Evolutionary conservation across 352 stramenopile species (phyloP).

Genomic region (Phytopythium helicoides): DNA sequence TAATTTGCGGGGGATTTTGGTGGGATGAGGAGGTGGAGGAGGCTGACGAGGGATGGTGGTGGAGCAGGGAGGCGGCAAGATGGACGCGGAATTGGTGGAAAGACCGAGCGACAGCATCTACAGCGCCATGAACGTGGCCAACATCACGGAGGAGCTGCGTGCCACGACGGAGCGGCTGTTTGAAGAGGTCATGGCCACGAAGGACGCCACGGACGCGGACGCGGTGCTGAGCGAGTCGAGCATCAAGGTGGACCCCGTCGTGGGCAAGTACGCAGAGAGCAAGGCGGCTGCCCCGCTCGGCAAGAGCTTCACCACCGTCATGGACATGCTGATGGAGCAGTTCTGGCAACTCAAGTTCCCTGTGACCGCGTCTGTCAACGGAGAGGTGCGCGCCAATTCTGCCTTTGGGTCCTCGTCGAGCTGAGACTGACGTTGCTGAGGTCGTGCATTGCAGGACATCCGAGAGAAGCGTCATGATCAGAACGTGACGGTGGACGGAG

Average conservation of each 20-base stretch:
- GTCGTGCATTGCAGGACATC: not conserved
- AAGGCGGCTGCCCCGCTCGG: not conserved
- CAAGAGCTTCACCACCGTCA: too few relatives aligned
- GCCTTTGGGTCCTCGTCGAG: too few relatives aligned
- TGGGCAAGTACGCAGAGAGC: not conserved
- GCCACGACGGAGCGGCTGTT: constrained; percentile 1
- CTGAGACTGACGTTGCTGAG: too few relatives aligned
- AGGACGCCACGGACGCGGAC: not conserved
- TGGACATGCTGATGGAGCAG: not conserved
- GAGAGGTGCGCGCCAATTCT: too few relatives aligned
- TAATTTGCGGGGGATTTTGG: too few relatives aligned
- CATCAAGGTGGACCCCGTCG: constrained; percentile 1
- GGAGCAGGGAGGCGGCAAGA: too few relatives aligned
- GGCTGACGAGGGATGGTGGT: too few relatives aligned
- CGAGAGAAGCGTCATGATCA: not conserved
- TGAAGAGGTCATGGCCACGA: not conserved
- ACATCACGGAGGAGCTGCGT: not conserved
- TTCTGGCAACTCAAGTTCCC: not conserved
- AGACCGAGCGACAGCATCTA: too few relatives aligned
- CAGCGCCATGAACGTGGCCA: too few relatives aligned
- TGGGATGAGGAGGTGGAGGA: too few relatives aligned
- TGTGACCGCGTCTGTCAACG: too few relatives aligned
- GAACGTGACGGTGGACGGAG: not conserved
- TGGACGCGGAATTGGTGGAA: too few relatives aligned
- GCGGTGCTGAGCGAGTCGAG: not conserved